Percentiles rank a stretch among this genome's conserved stretches.
phyloP scores from a whole-genome alignment of 345 rosid genomes.

The Passiflora organensis region DNA sequence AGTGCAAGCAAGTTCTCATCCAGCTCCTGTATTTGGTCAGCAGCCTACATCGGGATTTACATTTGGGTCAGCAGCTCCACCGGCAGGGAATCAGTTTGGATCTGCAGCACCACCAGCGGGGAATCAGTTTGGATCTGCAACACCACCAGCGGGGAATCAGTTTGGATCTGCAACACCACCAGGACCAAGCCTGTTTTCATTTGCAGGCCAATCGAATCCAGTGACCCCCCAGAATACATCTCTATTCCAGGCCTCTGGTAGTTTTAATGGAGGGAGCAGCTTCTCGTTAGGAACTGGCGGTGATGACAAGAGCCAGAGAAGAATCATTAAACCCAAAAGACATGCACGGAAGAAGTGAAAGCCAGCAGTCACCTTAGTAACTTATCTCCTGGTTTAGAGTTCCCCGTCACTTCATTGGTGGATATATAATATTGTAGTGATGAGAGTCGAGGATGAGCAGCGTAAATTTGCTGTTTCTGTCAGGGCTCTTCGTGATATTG shows the following conservation, averaged over 20 bases:
- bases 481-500: constrained; percentile 2
- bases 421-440: constrained; percentile 17
- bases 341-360: constrained; percentile 45
- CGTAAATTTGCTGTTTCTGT: constrained; percentile 7
- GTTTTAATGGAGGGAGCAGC: constrained; percentile 67
- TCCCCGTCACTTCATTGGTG: neutral
- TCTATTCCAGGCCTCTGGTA: constrained; percentile 62
- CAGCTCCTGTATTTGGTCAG: constrained; percentile 47
- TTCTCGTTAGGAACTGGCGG: constrained; percentile 77
- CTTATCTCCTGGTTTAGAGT: neutral
- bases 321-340: constrained; percentile 40
- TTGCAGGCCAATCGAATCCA: constrained; percentile 51
- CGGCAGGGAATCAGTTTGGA: constrained; percentile 35
- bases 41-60: too few relatives aligned
- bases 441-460: neutral
- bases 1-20: constrained; percentile 44
- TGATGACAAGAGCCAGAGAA: constrained; percentile 62
- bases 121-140: constrained; percentile 5
- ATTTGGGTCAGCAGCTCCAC: constrained; percentile 31
- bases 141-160: constrained; percentile 37
- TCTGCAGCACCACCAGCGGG: constrained; percentile 20
- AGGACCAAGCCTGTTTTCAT: constrained; percentile 52
- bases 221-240: constrained; percentile 39
- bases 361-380: neutral
- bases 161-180: constrained; percentile 57